Evolutionary conservation across 345 rosid genomes (phyloP).

Genomic region (Populus ilicifolia): DNA sequence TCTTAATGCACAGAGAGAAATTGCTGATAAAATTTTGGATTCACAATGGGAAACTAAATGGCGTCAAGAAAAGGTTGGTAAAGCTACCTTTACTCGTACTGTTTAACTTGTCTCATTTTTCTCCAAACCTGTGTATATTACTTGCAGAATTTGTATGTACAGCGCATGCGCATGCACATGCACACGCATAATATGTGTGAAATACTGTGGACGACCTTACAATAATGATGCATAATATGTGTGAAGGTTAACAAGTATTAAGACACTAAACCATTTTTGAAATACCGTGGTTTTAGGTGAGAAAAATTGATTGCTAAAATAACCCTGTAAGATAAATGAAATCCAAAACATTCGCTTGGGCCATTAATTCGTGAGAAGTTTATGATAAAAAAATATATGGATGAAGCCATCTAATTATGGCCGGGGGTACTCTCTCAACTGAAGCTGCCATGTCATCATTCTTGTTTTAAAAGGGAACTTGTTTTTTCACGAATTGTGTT

Average conservation of each 20-base stretch:
- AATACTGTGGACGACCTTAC: not conserved
- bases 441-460: not conserved
- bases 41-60: slow-evolving; percentile 86
- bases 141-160: not conserved
- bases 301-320: not conserved
- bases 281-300: not conserved
- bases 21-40: slow-evolving; percentile 77
- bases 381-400: not conserved
- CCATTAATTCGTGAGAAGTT: not conserved
- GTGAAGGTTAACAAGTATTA: not conserved
- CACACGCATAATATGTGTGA: not conserved
- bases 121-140: not conserved
- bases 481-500: no score
- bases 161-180: no score
- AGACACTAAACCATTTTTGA: not conserved
- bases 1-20: slow-evolving; percentile 89
- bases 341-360: not conserved
- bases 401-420: not conserved
- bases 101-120: not conserved
- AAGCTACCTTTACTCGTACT: not conserved
- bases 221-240: not conserved
- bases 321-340: not conserved
- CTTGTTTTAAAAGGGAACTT: no score
- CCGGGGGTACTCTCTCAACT: not conserved
- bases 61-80: slow-evolving; percentile 81